These are phyloP conservation scores for Didymella pinodella DNA, from an alignment of 2,329 filamentous ascomycete species.

Conservation along the genomic window DNA sequence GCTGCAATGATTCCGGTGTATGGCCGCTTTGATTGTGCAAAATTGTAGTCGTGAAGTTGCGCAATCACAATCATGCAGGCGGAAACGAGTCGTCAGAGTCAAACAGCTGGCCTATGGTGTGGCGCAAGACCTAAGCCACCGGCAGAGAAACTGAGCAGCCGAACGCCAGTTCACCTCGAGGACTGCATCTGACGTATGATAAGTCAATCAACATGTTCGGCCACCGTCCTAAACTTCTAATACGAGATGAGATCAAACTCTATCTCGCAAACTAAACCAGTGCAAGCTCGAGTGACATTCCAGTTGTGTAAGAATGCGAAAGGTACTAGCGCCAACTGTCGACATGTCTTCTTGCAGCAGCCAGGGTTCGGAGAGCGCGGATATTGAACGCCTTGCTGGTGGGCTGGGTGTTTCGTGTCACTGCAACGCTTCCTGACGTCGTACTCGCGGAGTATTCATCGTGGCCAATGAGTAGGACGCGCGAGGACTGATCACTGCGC, in stretches of 20 bases:
- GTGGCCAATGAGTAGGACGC: not conserved
- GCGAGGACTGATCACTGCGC: not conserved
- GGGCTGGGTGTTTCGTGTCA: not conserved
- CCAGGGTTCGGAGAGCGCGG: constrained; percentile 5
- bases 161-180: not conserved
- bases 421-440: not conserved
- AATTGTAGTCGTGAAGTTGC: no score
- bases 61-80: not conserved
- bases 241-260: constrained; percentile 8
- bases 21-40: no score
- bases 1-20: no score
- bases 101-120: not conserved
- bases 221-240: not conserved
- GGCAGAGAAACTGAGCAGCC: not conserved
- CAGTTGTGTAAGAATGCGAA: constrained; percentile 12
- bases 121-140: not conserved
- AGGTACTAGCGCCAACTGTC: constrained; percentile 3
- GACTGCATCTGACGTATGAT: not conserved
- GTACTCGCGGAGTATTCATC: not conserved
- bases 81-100: not conserved
- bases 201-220: constrained; percentile 1
- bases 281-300: constrained; percentile 14
- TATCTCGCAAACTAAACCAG: not conserved
- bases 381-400: constrained; percentile 8
- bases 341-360: constrained; percentile 8